Base-by-base conservation (phyloP, 805 yeast genomes). In the Priceomyces medius region DNA sequence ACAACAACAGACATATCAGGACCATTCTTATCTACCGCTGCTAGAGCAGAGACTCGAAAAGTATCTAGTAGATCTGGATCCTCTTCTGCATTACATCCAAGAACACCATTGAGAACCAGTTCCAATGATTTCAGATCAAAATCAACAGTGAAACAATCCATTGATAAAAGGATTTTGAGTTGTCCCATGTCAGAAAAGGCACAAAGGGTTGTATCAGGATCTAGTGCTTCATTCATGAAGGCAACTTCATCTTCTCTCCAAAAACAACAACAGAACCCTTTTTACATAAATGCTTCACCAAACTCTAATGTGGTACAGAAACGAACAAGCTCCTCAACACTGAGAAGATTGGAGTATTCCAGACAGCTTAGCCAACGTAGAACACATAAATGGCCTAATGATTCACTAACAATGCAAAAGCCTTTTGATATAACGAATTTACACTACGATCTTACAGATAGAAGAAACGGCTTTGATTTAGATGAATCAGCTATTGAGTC, bases 161-260 rank as follows among this genome's bases (percentile, higher is more conserved):
- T 27, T 4, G 54, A 49, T 17, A 45, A 40, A 13, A 18, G 59
- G 38, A 43, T 45, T 21, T 27, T 46, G 14, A 50, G 54, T 33
- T 51, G 48, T 20, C 58, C 58, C 3, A 35, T 52, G 43, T 41
- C 55, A 3, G 58, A 54, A n/a, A 48, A 44, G 5, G 35, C 51
- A 7, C 35, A 7, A 16, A 18, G n/a, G 18, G 31, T 5, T 40
- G 43, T 43, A 35, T 59, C 38, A 20, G 38, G 20, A 28, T 14
- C 20, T 4, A n/a, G 26, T n/a, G 21, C 17, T 13, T 66, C 73
- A 5, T 69, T 69, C 44, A 69, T 69, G 75, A 54, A 56, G 31
- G 71, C 63, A 7, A 69, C 74, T 0, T 48, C 71, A 9, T 63
- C 72, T 2, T 68, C 74, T 1, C 49, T 59, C 14, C 58, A 59